Base-by-base conservation (phyloP, 2,329 filamentous ascomycete genomes). In the Diaporthe sp. region DNA sequence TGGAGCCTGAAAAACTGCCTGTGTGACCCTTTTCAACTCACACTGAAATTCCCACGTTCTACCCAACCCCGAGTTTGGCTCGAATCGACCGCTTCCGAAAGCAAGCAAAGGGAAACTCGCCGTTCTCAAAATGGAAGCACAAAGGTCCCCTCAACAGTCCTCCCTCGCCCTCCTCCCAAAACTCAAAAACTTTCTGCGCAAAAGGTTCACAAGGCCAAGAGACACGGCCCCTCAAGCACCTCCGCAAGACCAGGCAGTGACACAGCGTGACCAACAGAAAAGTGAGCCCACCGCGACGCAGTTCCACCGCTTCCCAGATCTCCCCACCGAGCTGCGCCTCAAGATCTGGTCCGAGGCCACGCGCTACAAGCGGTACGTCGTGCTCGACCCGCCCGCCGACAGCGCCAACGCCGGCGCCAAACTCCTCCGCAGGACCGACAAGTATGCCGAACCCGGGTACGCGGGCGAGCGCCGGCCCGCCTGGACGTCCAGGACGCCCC, bases 301-400 rank as follows among this genome's bases (percentile, higher is more conserved):
- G n/a, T 69, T 69, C 34, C 49, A 39, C 49, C n/a, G 5, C 46
- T 69, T 69, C 34, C 49, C n/a, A 12, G n/a, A 55, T 15, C 65
- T 69, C 31, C 65, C 65, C 31, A 1, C n/a, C 34, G 65, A 69
- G 49, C 15, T 69, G 22, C 46, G 65, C 46, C 65, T 69, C 31
- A 2, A 22, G 46, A 69, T 69, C 46, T 69, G 65, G 65, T n/a
- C n/a, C 4, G 49, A n/a, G 49, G 65, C 65, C 13, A 31, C 65
- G 12, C 46, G 34, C 7, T 28, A 42, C 34, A 55, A 55, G 22
- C 31, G 65, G 12, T 55, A 69, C 10, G 65, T 69, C 22, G 3
- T 69, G 3, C 49, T 69, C 49, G 5, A 42, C 46, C 49, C 46
- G n/a, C 31, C 49, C 10, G 42, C n/a, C 65, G 55, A 69, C 34